Conservation (phyloP, 331 rosid species). For the Arachis monticola region DNA sequence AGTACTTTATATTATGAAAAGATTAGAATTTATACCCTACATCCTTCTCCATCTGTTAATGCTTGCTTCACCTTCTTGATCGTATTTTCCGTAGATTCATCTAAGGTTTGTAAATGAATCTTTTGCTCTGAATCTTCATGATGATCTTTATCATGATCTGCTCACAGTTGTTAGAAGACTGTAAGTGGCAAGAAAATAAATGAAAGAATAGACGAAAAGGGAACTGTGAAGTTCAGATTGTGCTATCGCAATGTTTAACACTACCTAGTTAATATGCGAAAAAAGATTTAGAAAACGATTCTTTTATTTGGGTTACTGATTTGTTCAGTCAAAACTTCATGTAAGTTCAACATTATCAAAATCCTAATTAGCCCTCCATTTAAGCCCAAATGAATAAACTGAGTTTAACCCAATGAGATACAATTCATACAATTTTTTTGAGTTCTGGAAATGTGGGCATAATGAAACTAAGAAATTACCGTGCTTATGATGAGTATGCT, state of each 20-base stretch:
- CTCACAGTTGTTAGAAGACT: conserved; percentile 41
- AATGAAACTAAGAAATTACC: conserved; percentile 56
- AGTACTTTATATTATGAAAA: conserved; percentile 17
- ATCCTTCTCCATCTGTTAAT: conserved; percentile 74
- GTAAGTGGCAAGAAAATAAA: conserved; percentile 31
- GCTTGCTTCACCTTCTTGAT: conserved; percentile 89
- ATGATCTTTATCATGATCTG: conserved; percentile 74
- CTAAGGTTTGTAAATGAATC: conserved; percentile 66
- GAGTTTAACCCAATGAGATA: conserved; percentile 26
- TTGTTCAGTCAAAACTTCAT: background rate
- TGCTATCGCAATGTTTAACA: conserved; percentile 25
- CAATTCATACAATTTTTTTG: conserved; percentile 20
- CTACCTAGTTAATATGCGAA: background rate
- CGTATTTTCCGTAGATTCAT: conserved; percentile 73
- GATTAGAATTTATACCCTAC: conserved; percentile 69
- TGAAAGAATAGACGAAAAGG: conserved; percentile 1
- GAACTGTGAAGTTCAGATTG: background rate
- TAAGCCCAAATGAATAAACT: background rate
- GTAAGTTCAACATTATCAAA: background rate
- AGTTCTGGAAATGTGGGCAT: conserved; percentile 21
- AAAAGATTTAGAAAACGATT: conserved; percentile 21
- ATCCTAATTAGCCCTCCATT: conserved; percentile 1
- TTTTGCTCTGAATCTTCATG: conserved; percentile 67
- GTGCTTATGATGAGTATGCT: conserved; percentile 60
- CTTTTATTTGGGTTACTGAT: background rate